Evolutionary conservation across 2,329 filamentous ascomycete species (phyloP).

Genomic region (Sporothrix variecibatus): DNA sequence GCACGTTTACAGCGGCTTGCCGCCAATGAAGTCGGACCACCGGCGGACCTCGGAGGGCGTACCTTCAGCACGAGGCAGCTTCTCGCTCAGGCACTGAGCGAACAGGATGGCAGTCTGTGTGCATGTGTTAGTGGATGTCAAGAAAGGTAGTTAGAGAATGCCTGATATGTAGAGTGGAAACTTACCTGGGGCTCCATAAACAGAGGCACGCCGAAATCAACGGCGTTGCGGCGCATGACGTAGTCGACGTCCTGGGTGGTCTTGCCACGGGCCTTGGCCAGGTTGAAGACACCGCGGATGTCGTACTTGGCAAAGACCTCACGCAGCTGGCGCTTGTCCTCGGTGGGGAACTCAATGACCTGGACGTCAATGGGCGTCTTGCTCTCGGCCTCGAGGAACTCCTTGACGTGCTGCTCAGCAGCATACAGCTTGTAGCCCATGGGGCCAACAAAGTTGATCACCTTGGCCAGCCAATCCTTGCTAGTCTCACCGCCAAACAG

Average conservation of each 20-base stretch:
- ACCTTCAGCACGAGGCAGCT: conserved; percentile 83
- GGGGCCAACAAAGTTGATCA: conserved; percentile 81
- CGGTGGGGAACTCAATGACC: conserved; percentile 94
- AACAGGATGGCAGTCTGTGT: conserved; percentile 88
- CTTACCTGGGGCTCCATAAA: conserved; percentile 97
- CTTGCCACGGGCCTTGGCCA: conserved; percentile 81
- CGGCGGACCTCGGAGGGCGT: conserved; percentile 88
- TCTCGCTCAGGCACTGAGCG: conserved; percentile 95
- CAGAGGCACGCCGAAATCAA: conserved; percentile 95
- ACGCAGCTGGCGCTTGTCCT: conserved; percentile 90
- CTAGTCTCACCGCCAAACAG: conserved; percentile 81
- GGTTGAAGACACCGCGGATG: conserved; percentile 93
- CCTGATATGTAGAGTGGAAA: background rate
- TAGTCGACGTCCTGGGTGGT: conserved; percentile 91
- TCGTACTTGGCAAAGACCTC: conserved; percentile 97
- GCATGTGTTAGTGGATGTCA: background rate
- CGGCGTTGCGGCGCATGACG: conserved; percentile 96
- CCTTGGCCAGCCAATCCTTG: conserved; percentile 67
- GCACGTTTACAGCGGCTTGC: conserved; percentile 69
- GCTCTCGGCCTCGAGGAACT: conserved; percentile 69
- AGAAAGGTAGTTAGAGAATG: conserved; percentile 9
- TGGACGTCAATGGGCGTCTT: conserved; percentile 73
- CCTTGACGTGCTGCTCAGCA: conserved; percentile 77
- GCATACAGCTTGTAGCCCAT: conserved; percentile 95
- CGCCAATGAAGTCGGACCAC: conserved; percentile 95